Percentiles rank a stretch among this genome's conserved stretches.
These are phyloP conservation scores for Agaricus blazei DNA, from an alignment of 768 basidiomycete genomes.

Conservation along the genomic window DNA sequence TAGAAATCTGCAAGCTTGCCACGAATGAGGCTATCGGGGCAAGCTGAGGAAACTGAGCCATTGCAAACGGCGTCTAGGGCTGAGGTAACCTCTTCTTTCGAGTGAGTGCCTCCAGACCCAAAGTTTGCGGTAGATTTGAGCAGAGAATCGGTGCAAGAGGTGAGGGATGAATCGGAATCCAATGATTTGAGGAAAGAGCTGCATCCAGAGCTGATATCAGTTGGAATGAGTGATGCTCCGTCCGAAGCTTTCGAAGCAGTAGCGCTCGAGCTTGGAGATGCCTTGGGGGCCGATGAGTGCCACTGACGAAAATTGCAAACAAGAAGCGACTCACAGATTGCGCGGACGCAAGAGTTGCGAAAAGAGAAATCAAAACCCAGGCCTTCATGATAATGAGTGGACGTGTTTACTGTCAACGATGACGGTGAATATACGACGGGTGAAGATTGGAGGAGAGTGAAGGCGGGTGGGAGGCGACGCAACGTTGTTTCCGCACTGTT, in stretches of 20 bases:
- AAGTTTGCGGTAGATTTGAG: slow-evolving; percentile 55
- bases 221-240: slow-evolving; percentile 57
- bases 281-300: slow-evolving; percentile 12
- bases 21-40: slow-evolving; percentile 56
- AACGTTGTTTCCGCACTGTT: slow-evolving; percentile 16
- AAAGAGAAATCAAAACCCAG: slow-evolving; percentile 45
- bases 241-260: slow-evolving; percentile 21
- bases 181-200: slow-evolving; percentile 52
- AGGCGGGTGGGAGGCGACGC: slow-evolving; percentile 15
- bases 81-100: slow-evolving; percentile 40
- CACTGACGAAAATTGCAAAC: neutral
- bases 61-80: slow-evolving; percentile 56
- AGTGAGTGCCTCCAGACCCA: slow-evolving; percentile 37
- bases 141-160: slow-evolving; percentile 59
- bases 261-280: slow-evolving; percentile 11
- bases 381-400: slow-evolving; percentile 50
- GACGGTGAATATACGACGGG: slow-evolving; percentile 20
- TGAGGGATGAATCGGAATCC: slow-evolving; percentile 54
- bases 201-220: slow-evolving; percentile 54
- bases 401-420: slow-evolving; percentile 36
- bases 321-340: slow-evolving; percentile 36
- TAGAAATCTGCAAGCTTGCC: slow-evolving; percentile 65
- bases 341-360: slow-evolving; percentile 47
- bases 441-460: slow-evolving; percentile 14
- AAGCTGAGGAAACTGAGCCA: slow-evolving; percentile 36